A percentile compares a stretch with the other conserved stretches of the same genome.
Evolutionary conservation across 768 basidiomycete species (phyloP).

Genomic region (Artomyces pyxidatus): DNA sequence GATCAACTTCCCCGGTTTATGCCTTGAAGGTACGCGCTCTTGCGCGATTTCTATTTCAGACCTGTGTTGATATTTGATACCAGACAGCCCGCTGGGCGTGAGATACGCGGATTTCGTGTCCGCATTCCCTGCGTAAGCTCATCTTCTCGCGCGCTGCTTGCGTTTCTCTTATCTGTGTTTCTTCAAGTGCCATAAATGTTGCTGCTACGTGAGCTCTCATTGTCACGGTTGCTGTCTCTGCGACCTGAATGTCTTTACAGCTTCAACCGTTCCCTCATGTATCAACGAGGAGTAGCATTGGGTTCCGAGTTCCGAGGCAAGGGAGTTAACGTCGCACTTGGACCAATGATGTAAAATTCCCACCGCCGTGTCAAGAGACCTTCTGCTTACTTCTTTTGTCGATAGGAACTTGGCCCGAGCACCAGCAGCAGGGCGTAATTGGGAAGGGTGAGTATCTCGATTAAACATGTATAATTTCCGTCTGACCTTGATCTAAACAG

Average conservation of each 20-base stretch:
- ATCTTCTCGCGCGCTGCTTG: constrained; percentile 35
- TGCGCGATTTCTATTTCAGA: background rate
- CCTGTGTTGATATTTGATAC: background rate
- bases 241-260: background rate
- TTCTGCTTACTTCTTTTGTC: no score
- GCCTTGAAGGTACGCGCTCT: constrained; percentile 22
- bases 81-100: constrained; percentile 27
- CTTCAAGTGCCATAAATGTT: constrained; percentile 21
- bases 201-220: constrained; percentile 28
- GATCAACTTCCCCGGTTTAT: constrained; percentile 18
- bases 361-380: no score
- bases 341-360: constrained; percentile 15
- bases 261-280: constrained; percentile 56
- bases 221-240: background rate
- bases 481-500: constrained; percentile 7
- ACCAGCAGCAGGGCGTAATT: constrained; percentile 33
- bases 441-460: constrained; percentile 29
- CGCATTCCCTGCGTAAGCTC: constrained; percentile 38
- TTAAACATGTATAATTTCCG: background rate
- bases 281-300: constrained; percentile 51
- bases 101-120: constrained; percentile 32
- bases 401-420: constrained; percentile 15
- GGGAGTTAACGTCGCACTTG: constrained; percentile 41
- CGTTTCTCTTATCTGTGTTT: constrained; percentile 27
- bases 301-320: constrained; percentile 64